These are phyloP conservation scores for Candida qinlingensis DNA, from an alignment of 805 yeast genomes.

Conservation along the genomic window DNA sequence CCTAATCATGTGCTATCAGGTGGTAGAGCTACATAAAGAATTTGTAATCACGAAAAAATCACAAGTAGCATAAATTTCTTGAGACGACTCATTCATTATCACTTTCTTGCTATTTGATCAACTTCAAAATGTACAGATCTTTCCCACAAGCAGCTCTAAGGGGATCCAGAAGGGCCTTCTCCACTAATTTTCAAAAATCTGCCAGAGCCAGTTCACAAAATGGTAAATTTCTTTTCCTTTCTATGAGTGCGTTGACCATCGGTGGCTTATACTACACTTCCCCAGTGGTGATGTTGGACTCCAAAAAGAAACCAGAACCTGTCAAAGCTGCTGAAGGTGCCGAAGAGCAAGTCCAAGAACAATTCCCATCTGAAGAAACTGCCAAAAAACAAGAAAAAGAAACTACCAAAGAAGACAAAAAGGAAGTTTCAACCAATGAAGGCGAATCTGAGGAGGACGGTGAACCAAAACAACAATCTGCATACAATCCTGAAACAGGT, in stretches of 20 bases:
- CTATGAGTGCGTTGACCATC: background rate
- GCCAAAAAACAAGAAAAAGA: background rate
- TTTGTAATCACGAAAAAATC: background rate
- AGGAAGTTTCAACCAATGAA: slow-evolving; percentile 3
- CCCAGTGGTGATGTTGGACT: slow-evolving; percentile 17
- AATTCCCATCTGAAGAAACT: background rate
- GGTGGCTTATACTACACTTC: slow-evolving; percentile 10
- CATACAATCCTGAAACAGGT: slow-evolving; percentile 94
- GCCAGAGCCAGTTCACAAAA: background rate
- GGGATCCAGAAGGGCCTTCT: background rate
- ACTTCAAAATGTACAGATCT: slow-evolving; percentile 1
- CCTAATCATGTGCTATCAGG: background rate
- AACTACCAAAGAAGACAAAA: background rate
- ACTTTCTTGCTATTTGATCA: too few relatives aligned
- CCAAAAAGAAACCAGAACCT: slow-evolving; percentile 3
- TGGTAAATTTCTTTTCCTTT: background rate
- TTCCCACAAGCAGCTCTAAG: background rate
- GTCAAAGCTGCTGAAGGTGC: background rate
- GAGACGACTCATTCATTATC: too few relatives aligned
- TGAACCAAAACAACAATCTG: slow-evolving; percentile 49
- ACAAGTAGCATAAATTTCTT: too few relatives aligned
- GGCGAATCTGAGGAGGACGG: slow-evolving; percentile 25
- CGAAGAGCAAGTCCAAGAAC: background rate
- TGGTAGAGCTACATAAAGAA: background rate
- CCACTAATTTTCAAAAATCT: background rate